These are phyloP conservation scores for Epichloe scottii DNA, from an alignment of 2,329 filamentous ascomycete species.

Conservation along the genomic window DNA sequence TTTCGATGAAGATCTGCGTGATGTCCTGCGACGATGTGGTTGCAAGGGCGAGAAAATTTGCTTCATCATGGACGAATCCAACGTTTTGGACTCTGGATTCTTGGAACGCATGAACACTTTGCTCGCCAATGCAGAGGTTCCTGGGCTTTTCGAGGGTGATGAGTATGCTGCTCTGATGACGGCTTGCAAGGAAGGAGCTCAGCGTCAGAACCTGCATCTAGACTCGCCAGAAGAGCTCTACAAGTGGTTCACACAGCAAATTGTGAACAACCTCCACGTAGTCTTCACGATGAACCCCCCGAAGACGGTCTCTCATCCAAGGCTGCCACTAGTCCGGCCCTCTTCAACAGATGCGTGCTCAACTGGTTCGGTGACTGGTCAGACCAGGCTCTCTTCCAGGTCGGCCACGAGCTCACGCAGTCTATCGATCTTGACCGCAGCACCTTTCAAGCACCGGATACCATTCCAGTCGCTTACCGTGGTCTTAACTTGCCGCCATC, in stretches of 20 bases:
- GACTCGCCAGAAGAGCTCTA: slow-evolving; percentile 99
- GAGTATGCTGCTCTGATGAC: slow-evolving; percentile 98
- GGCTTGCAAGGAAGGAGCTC: slow-evolving; percentile 94
- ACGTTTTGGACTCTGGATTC: slow-evolving; percentile 97
- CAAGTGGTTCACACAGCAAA: slow-evolving; percentile 99
- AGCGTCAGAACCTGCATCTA: slow-evolving; percentile 84
- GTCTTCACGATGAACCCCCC: slow-evolving; percentile 99
- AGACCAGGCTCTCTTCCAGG: slow-evolving; percentile 96
- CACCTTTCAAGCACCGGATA: slow-evolving; percentile 77
- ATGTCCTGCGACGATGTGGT: slow-evolving; percentile 83
- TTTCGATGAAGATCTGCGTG: slow-evolving; percentile 94
- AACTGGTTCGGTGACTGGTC: slow-evolving; percentile 99
- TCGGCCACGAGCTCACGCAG: slow-evolving; percentile 87
- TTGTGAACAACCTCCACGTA: slow-evolving; percentile 96
- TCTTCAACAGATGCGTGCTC: slow-evolving; percentile 99
- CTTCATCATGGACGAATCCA: slow-evolving; percentile 99
- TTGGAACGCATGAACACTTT: slow-evolving; percentile 98
- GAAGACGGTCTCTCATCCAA: slow-evolving; percentile 91
- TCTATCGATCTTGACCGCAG: slow-evolving; percentile 89
- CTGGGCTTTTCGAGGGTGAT: slow-evolving; percentile 97
- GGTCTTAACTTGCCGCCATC: slow-evolving; percentile 73
- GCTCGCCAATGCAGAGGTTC: slow-evolving; percentile 97
- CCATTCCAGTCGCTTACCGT: slow-evolving; percentile 83
- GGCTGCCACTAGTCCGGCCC: slow-evolving; percentile 88
- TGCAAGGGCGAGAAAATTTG: slow-evolving; percentile 99